Base-by-base conservation (phyloP, 129 eudicot genomes). In the Centella asiatica region DNA sequence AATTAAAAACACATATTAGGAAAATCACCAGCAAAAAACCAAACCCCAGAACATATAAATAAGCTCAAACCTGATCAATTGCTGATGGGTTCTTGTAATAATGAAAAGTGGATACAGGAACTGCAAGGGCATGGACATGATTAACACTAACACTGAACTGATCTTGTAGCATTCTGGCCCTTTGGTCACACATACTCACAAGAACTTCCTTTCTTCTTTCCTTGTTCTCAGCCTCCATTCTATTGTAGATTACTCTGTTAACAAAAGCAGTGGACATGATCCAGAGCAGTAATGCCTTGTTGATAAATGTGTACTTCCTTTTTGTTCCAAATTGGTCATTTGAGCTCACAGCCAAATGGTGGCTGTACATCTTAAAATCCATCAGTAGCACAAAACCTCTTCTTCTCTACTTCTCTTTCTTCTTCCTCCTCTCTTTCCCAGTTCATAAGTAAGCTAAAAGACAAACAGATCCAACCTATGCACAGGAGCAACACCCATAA, bases 101-200 rank as follows among this genome's bases (percentile, higher is more conserved):
- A 62, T 84, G 96, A 54, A 88, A 88, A 62, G 96, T 88, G 1
- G 96, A 84, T 56, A 88, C 86, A 47, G 84, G 76, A 44, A 88
- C 79, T 9, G 89, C 94, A 60, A 88, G 96, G 48, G 96, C 94
- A 70, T 84, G 96, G 51, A 84, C 86, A 80, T 88, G 96, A 72
- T 88, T 88, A 46, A 88, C 94, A 63, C 86, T 81, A 59, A 84
- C 94, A 74, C 70, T 79, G 34, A 88, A 88, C 49, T 84, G 96
- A 69, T 88, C 96, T 69, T 88, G 96, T 64, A 88, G 65, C 89
- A 88, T 88, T 67, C 96, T 81, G 4, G 94, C 89, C 70, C 96
- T 84, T 60, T 88, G 86, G 67, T 88, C 96, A 70, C 96, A 88
- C 94, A 81, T 78, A 69, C 86, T 84, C 64, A 74, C 85, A 37